Conservation (phyloP, 257 asterid genomes). For the Jaltomata sinuosa region DNA sequence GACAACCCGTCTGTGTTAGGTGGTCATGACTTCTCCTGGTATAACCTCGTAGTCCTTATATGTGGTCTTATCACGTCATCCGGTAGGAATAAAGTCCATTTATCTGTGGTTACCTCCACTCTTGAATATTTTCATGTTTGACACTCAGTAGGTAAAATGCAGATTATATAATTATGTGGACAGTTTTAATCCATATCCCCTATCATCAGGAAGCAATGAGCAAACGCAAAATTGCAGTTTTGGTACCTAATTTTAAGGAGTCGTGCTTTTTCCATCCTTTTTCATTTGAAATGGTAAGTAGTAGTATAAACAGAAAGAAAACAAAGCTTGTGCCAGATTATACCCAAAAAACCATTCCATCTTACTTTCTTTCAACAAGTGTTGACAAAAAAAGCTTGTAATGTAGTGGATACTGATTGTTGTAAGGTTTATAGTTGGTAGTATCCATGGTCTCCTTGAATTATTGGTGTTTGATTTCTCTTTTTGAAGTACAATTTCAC, state of each 20-base stretch:
- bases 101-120: background rate
- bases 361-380: background rate
- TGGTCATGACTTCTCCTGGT: background rate
- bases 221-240: background rate
- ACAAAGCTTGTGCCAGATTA: background rate
- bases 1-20: background rate
- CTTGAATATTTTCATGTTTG: background rate
- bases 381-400: background rate
- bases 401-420: background rate
- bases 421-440: background rate
- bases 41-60: background rate
- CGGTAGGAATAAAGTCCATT: background rate
- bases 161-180: background rate
- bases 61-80: background rate
- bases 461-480: background rate
- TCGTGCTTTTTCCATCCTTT: background rate
- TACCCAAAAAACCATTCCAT: background rate
- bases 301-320: background rate
- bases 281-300: background rate
- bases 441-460: background rate
- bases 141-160: background rate
- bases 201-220: background rate
- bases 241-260: background rate
- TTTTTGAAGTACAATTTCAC: background rate
- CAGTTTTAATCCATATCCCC: background rate